Evolutionary conservation across 2,329 filamentous ascomycete genomes (phyloP), one percentile per base, ranked within the genome.

Genomic region (Capronia epimyces): DNA sequence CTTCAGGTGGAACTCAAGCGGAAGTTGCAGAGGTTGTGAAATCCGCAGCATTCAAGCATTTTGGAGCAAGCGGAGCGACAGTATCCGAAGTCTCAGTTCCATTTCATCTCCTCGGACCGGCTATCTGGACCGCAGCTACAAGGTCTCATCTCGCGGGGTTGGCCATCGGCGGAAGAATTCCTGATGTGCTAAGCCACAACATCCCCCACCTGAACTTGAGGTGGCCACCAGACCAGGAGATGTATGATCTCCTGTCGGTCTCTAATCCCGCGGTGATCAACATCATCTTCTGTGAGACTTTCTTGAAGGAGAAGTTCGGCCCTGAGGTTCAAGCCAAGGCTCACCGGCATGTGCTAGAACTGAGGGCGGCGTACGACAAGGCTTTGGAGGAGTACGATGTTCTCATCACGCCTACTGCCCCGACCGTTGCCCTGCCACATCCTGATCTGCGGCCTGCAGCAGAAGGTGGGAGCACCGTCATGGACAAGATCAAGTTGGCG

Each of bases 41-140:
- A 18, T 44, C 63, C 4, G 67, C 69, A 1, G 71, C 71, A 2
- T 61, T 58, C 1, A 58, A 64, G 18, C 67, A 60, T 18, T 72
- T 76, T 55, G 55, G 57, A 12, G 55, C 63, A 9, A 65, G 72
- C 10, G 75, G 75, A 3, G 75, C 74, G 2, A 58, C 63, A 2
- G 73, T 78, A 7, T 57, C 65, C 13, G 69, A 75, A 18, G 62
- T 77, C 1, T 73, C 69, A 1, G 63, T 77, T 3, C 75, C 75
- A 1, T 66, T 76, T 59, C 76, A 80, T 59, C 56, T 64, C 13
- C 60, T 69, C 12, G 75, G 70, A 0, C 67, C 73, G 0, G 63
- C 70, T 0, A 72, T 79, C 53, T 79, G 75, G 74, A 76, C 75
- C 1, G 69, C 68, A 1, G 63, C 65, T 1, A 68, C 66, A 10